Percentiles rank a stretch among this genome's conserved stretches.
Evolutionary conservation across 768 basidiomycete genomes (phyloP).

Genomic region (Dictyophora rubrovolvata): DNA sequence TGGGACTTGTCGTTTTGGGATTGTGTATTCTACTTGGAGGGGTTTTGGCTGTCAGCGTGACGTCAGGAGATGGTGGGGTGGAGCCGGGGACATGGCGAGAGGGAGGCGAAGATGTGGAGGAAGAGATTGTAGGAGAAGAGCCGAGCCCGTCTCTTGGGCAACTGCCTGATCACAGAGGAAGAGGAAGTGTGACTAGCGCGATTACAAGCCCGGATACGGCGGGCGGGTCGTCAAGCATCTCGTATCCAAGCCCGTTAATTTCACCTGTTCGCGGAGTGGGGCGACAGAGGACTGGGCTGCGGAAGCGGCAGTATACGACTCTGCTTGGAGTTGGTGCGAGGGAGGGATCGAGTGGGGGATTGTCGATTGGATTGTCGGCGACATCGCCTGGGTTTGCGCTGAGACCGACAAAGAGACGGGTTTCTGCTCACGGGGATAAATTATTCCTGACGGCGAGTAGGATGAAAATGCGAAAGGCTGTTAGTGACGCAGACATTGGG

Average conservation of each 20-base stretch:
- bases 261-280: neutral
- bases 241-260: neutral
- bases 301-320: constrained; percentile 16
- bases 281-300: neutral
- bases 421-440: constrained; percentile 14
- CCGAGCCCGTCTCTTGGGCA: neutral
- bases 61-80: constrained; percentile 43
- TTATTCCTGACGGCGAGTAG: constrained; percentile 9
- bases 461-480: constrained; percentile 32
- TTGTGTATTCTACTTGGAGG: constrained; percentile 72
- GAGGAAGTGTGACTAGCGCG: constrained; percentile 1
- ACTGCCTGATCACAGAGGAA: neutral
- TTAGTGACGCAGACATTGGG: constrained; percentile 40
- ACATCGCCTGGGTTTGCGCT: constrained; percentile 72
- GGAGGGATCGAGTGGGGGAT: constrained; percentile 21
- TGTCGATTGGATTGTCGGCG: constrained; percentile 69
- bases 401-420: constrained; percentile 42
- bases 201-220: neutral
- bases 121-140: constrained; percentile 6
- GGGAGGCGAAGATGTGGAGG: constrained; percentile 31
- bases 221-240: neutral
- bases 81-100: constrained; percentile 30
- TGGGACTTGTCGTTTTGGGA: constrained; percentile 67
- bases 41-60: constrained; percentile 83
- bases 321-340: neutral